phyloP scores from a whole-genome alignment of 2,329 filamentous ascomycete genomes.

The Arthrobotrys conoides region DNA sequence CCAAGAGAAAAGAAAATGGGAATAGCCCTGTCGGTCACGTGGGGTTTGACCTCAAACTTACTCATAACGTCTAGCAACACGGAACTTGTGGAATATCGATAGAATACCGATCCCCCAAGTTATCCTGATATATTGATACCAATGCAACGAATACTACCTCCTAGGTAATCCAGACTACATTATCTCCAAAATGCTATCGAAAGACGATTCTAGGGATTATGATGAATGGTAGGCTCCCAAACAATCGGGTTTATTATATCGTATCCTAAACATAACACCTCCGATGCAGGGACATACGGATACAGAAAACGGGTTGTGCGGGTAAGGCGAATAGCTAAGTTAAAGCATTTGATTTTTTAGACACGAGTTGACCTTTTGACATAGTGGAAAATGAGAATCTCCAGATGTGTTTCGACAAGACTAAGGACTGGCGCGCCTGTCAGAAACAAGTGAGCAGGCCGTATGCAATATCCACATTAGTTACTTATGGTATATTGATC shows the following conservation, averaged over 20 bases:
- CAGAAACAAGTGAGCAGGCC: constrained; percentile 29
- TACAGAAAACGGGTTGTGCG: constrained; percentile 50
- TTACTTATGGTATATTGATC: background rate
- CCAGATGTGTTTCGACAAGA: constrained; percentile 43
- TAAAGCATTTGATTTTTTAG: background rate
- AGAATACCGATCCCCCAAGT: too few species aligned
- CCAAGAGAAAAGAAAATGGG: constrained; percentile 19
- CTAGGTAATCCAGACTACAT: too few species aligned
- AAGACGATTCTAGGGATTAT: background rate
- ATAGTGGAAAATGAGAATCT: constrained; percentile 46
- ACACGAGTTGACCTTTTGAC: constrained; percentile 1
- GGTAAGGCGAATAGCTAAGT: constrained; percentile 17
- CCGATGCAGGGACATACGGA: constrained; percentile 38
- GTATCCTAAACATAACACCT: background rate
- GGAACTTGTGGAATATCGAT: too few species aligned
- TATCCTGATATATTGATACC: too few species aligned
- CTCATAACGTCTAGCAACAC: too few species aligned
- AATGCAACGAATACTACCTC: too few species aligned
- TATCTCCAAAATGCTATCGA: background rate
- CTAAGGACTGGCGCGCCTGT: constrained; percentile 48
- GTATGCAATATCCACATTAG: background rate
- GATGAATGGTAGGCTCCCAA: constrained; percentile 5
- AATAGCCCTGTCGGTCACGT: constrained; percentile 12
- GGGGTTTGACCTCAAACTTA: background rate
- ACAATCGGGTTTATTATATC: too few species aligned